Base-by-base conservation (phyloP, 352 stramenopile genomes). In the Phytophthora pistaciae region DNA sequence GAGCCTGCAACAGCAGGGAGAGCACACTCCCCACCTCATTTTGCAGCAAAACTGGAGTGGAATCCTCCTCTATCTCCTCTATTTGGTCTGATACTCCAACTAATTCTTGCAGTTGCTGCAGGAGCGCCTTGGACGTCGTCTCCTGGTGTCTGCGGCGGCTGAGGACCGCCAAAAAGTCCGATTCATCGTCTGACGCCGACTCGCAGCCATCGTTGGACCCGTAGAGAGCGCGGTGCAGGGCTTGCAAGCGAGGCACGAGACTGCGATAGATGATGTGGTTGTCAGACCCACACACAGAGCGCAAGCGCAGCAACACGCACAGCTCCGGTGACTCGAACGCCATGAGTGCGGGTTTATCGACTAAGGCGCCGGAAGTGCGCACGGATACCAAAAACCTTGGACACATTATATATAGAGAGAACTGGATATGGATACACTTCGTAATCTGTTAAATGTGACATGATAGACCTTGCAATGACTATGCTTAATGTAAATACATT, bases 141-240 rank as follows among this genome's bases (percentile, higher is more conserved):
- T 76, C 64, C 29, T 68, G 69, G 53, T 76, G 64, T 52, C 57
- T 56, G n/a, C 46, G 57, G 14, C 53, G 23, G 13, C 64, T 65
- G 21, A 53, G 20, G 5, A 31, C 46, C 13, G 42, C 64, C 48
- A 76, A 16, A 27, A 65, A 52, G 8, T 68, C 63, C 2, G 42
- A 6, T 11, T 72, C 69, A 42, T 31, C 42, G 13, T 62, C 54
- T 42, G 55, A 61, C 25, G 29, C 64, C 8, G 10, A 42, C 36
- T 42, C 36, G 5, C 4, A 6, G 11, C 14, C 36, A 16, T 42
- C 56, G 0, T 20, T 3, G 6, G 56, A 44, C n/a, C n/a, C 46
- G n/a, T n/a, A 29, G 5, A 53, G 46, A 18, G n/a, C 20, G 46
- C 46, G 20, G n/a, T 53, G 18, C 25, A 76, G 31, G 0, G 52